Percentiles rank a stretch among this genome's conserved stretches.
These are phyloP conservation scores for Daedalea quercina DNA, from an alignment of 768 basidiomycete species.

Conservation along the genomic window DNA sequence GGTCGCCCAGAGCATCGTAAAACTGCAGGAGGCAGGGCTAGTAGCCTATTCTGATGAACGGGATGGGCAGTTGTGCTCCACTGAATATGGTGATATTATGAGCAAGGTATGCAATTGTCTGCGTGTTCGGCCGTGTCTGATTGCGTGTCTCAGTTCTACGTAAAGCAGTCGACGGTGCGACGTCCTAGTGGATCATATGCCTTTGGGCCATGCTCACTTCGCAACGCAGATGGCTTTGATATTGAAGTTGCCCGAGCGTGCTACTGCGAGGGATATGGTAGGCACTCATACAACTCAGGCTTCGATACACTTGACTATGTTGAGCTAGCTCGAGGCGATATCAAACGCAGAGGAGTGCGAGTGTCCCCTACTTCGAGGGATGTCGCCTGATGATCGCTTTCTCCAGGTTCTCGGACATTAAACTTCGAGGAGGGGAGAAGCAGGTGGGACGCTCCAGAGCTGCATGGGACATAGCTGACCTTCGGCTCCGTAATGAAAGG, in stretches of 20 bases:
- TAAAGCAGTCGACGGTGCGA: constrained; percentile 60
- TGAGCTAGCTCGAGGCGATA: constrained; percentile 53
- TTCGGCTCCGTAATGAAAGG: constrained; percentile 18
- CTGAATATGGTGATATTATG: constrained; percentile 82
- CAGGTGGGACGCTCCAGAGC: constrained; percentile 31
- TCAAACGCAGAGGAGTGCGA: constrained; percentile 61
- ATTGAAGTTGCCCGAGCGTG: constrained; percentile 47
- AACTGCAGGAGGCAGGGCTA: constrained; percentile 54
- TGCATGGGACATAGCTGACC: background rate
- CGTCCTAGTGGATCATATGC: background rate
- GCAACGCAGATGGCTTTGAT: constrained; percentile 56
- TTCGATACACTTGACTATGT: too few relatives aligned
- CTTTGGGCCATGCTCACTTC: background rate
- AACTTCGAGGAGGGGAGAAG: constrained; percentile 73
- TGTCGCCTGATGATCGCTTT: constrained; percentile 1
- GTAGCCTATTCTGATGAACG: constrained; percentile 38
- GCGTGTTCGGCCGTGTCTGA: background rate
- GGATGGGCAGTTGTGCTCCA: constrained; percentile 43
- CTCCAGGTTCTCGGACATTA: constrained; percentile 57
- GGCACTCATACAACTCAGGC: constrained; percentile 5
- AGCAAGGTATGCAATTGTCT: constrained; percentile 53
- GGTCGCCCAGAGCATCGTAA: constrained; percentile 57
- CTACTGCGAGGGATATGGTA: constrained; percentile 63
- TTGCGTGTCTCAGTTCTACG: constrained; percentile 54
- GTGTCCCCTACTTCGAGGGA: background rate